Conservation (phyloP, 441 rosid species). For the Melastoma candidum region DNA sequence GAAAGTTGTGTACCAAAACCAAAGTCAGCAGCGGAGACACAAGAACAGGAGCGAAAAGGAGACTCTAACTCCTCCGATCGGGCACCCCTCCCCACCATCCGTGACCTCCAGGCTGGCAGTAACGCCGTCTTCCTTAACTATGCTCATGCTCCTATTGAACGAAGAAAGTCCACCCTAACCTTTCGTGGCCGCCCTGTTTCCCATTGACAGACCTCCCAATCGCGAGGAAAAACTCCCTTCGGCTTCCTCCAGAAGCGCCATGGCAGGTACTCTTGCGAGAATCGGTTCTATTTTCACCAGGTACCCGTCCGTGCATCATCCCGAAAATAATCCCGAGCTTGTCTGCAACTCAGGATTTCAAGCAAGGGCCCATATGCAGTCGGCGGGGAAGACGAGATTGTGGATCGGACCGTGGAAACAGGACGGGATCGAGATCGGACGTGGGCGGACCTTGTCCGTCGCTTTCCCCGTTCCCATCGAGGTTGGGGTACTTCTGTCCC, state of each 20-base stretch:
- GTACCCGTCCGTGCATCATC: neutral
- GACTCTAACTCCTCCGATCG: constrained; percentile 1
- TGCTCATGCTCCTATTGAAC: neutral
- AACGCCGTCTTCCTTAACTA: neutral
- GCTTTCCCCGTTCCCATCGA: constrained; percentile 24
- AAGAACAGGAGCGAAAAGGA: constrained; percentile 6
- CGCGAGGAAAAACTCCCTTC: constrained; percentile 33
- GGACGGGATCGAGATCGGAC: neutral
- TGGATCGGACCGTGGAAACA: neutral
- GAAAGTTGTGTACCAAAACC: constrained; percentile 20
- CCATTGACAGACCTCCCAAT: constrained; percentile 22
- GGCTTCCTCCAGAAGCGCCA: constrained; percentile 31
- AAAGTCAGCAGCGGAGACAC: neutral
- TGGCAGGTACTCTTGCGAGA: constrained; percentile 12
- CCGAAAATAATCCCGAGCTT: neutral
- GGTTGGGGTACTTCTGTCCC: constrained; percentile 16
- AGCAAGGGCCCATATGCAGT: constrained; percentile 18
- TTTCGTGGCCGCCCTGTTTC: neutral
- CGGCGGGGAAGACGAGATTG: neutral
- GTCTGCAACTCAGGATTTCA: constrained; percentile 17
- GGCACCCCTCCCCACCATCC: constrained; percentile 5
- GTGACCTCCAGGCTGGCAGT: constrained; percentile 17
- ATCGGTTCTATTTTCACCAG: neutral
- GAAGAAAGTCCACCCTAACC: neutral
- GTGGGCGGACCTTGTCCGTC: neutral